Percentiles rank a stretch among this genome's conserved stretches.
Evolutionary conservation across 129 eudicot species (phyloP).

Genomic region (Saposhnikovia divaricata): DNA sequence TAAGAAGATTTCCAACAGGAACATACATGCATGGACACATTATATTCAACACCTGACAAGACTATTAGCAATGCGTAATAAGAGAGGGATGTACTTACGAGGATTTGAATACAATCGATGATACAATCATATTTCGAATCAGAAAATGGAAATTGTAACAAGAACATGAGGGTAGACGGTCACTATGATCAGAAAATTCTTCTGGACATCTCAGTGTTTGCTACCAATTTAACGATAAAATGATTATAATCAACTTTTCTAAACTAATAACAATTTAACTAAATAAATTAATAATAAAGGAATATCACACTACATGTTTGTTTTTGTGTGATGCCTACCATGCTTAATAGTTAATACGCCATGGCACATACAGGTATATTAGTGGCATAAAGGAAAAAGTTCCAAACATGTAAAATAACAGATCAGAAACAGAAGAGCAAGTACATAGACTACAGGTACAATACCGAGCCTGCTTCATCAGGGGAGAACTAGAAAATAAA

Average conservation of each 20-base stretch:
- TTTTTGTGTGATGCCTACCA: constrained; percentile 91
- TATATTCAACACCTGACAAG: neutral
- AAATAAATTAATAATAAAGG: neutral
- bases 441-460: neutral
- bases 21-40: neutral
- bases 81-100: neutral
- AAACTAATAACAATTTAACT: neutral
- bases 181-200: neutral
- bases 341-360: constrained; percentile 70
- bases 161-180: neutral
- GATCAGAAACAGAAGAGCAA: neutral
- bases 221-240: neutral
- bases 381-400: constrained; percentile 84
- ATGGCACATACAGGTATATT: constrained; percentile 87
- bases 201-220: neutral
- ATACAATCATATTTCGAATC: neutral
- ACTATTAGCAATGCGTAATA: neutral
- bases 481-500: neutral
- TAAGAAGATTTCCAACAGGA: neutral
- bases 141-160: too few relatives aligned
- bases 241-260: too few relatives aligned
- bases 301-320: constrained; percentile 62
- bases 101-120: neutral
- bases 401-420: constrained; percentile 22
- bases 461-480: neutral